Evolutionary conservation across 345 rosid genomes (phyloP).

Genomic region (Iberis pinnata): DNA sequence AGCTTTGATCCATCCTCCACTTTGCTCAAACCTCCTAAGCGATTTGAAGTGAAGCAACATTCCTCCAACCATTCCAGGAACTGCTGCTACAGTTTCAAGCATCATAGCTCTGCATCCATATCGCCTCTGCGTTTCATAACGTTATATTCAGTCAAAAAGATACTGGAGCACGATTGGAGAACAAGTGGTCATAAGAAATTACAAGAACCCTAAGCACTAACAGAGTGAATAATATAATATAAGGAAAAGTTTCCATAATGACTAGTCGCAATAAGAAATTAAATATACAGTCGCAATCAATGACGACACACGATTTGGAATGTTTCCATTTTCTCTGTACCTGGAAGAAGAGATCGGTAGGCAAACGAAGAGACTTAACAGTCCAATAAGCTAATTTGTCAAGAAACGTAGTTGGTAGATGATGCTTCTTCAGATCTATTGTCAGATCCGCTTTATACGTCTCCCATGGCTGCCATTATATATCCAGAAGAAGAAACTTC

Average conservation of each 20-base stretch:
- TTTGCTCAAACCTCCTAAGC: constrained; percentile 58
- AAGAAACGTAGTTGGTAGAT: constrained; percentile 36
- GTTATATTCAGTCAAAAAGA: too few species aligned
- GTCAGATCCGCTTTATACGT: constrained; percentile 54
- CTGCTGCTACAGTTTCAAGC: constrained; percentile 78
- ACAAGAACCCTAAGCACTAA: too few species aligned
- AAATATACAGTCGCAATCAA: too few species aligned
- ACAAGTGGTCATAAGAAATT: too few species aligned
- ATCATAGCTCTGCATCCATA: constrained; percentile 84
- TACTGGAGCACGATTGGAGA: too few species aligned
- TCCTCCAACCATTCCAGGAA: constrained; percentile 28
- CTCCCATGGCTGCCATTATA: constrained; percentile 31
- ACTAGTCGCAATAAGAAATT: too few species aligned
- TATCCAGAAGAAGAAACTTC: too few species aligned
- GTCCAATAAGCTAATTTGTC: constrained; percentile 68
- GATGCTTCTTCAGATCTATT: constrained; percentile 71
- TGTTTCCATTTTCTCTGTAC: too few species aligned
- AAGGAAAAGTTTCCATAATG: too few species aligned
- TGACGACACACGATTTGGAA: too few species aligned
- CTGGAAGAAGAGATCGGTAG: constrained; percentile 69
- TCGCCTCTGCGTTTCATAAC: constrained; percentile 43
- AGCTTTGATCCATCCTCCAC: constrained; percentile 82
- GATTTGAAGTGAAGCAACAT: constrained; percentile 74
- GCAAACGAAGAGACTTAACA: constrained; percentile 58
- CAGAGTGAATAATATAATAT: too few species aligned